These are phyloP conservation scores for Ogataea angusta DNA, from an alignment of 805 yeast species.

Conservation along the genomic window DNA sequence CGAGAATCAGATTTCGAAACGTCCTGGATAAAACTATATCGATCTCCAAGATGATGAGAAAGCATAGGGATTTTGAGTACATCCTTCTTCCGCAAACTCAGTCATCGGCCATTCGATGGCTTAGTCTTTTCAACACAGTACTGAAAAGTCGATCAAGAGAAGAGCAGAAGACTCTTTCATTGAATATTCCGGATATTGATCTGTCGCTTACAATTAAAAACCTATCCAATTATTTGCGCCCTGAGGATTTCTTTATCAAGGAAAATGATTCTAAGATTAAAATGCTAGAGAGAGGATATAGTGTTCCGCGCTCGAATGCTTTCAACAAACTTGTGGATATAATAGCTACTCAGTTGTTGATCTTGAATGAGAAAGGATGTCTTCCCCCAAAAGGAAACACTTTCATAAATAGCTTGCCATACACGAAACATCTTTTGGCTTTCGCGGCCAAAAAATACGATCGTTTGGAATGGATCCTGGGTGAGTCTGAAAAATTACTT, in stretches of 20 bases:
- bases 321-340: conserved; percentile 39
- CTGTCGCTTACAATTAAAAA: conserved; percentile 40
- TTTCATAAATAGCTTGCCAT: conserved; percentile 21
- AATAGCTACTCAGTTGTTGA: conserved; percentile 31
- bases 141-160: conserved; percentile 32
- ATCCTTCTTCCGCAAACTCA: conserved; percentile 55
- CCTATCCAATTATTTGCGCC: conserved; percentile 3
- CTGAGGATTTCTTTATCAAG: conserved; percentile 8
- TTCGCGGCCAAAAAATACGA: conserved; percentile 68
- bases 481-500: conserved; percentile 40
- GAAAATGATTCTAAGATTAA: not conserved
- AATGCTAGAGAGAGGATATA: conserved; percentile 23
- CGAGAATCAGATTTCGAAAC: conserved; percentile 54
- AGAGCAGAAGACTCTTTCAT: conserved; percentile 18
- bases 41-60: conserved; percentile 33
- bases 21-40: conserved; percentile 68
- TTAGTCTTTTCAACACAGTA: conserved; percentile 49
- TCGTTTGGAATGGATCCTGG: conserved; percentile 66
- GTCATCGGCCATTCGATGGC: conserved; percentile 59
- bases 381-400: conserved; percentile 5
- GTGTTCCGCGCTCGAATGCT: conserved; percentile 23
- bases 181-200: conserved; percentile 46
- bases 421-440: conserved; percentile 28
- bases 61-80: conserved; percentile 31
- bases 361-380: conserved; percentile 1